phyloP scores from a whole-genome alignment of 2,329 filamentous ascomycete genomes.

The Alternaria novae-zelandiae region DNA sequence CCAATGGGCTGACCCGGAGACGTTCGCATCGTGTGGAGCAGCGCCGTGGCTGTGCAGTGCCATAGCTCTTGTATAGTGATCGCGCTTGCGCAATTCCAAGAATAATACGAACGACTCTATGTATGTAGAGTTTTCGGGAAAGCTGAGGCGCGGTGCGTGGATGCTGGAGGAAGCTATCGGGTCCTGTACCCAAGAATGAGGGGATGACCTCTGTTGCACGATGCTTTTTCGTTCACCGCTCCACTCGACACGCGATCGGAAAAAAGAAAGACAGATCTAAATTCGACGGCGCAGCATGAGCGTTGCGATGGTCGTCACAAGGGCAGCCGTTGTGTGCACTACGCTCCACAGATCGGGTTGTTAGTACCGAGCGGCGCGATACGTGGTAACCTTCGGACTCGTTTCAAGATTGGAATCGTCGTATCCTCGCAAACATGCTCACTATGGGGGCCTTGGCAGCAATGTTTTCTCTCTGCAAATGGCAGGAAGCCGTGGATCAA shows the following conservation, averaged over 20 bases:
- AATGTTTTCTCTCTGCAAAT: constrained; percentile 4
- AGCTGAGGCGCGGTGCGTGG: neutral
- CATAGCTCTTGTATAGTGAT: constrained; percentile 1
- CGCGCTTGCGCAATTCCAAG: neutral
- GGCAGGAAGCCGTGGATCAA: constrained; percentile 18
- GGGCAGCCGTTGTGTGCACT: constrained; percentile 21
- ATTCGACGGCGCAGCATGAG: constrained; percentile 9
- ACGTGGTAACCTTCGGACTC: constrained; percentile 12
- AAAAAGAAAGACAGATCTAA: constrained; percentile 4
- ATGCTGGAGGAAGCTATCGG: neutral
- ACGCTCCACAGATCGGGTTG: constrained; percentile 24
- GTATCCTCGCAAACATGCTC: constrained; percentile 13
- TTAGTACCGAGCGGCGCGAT: constrained; percentile 12
- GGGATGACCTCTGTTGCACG: neutral
- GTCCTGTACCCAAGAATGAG: neutral
- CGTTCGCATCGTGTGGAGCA: constrained; percentile 3
- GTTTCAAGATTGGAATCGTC: constrained; percentile 13
- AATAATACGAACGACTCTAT: neutral
- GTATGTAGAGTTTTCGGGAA: neutral
- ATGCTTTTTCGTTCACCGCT: constrained; percentile 1
- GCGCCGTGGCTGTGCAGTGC: constrained; percentile 10
- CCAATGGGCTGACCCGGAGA: constrained; percentile 3
- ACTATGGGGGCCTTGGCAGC: constrained; percentile 6
- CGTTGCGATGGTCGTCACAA: constrained; percentile 6
- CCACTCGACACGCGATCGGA: neutral